phyloP scores from a whole-genome alignment of 805 yeast genomes.

The Zygosaccharomyces rouxii region DNA sequence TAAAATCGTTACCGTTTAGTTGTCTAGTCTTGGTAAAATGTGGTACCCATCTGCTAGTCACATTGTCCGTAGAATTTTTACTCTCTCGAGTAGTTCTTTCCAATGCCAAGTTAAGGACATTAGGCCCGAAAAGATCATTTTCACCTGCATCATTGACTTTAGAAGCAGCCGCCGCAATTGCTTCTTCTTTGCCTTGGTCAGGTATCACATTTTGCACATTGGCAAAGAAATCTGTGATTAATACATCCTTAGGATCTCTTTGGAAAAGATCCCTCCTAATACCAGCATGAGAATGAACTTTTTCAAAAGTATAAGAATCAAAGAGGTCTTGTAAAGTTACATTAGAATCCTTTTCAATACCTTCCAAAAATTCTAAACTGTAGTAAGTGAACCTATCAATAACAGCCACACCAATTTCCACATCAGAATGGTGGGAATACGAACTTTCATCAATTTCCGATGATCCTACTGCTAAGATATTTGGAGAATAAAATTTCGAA shows the following conservation, averaged over 20 bases:
- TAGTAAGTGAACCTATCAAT: slow-evolving; percentile 94
- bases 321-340: slow-evolving; percentile 78
- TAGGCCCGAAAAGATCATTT: slow-evolving; percentile 10
- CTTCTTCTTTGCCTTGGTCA: slow-evolving; percentile 53
- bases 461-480: slow-evolving; percentile 88
- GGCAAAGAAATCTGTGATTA: slow-evolving; percentile 91
- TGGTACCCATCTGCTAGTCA: neutral
- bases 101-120: slow-evolving; percentile 18
- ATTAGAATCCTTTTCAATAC: slow-evolving; percentile 68
- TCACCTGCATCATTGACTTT: neutral
- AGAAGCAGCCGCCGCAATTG: neutral
- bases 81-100: slow-evolving; percentile 9
- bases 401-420: slow-evolving; percentile 95
- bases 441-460: slow-evolving; percentile 83
- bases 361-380: slow-evolving; percentile 82
- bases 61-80: neutral
- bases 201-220: slow-evolving; percentile 75
- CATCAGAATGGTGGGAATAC: slow-evolving; percentile 92
- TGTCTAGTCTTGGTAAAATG: slow-evolving; percentile 5
- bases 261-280: slow-evolving; percentile 73
- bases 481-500: slow-evolving; percentile 86
- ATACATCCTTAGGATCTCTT: slow-evolving; percentile 57
- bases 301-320: slow-evolving; percentile 75
- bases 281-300: slow-evolving; percentile 92
- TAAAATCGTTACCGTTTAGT: neutral